Conservation (phyloP, 129 eudicot genomes). For the Solidago caesia region DNA sequence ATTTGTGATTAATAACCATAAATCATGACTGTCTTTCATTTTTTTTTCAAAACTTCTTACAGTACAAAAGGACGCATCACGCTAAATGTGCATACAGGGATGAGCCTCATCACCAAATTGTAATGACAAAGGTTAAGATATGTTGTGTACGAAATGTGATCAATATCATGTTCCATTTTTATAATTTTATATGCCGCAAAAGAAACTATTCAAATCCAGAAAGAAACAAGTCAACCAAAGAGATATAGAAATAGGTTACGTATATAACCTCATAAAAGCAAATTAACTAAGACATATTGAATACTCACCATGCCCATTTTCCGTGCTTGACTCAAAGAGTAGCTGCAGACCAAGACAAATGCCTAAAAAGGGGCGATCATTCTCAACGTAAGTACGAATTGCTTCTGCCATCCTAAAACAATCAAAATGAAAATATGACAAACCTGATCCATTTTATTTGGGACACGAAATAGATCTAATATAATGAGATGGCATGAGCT, state of each 20-base stretch:
- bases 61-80: background rate
- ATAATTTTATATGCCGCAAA: background rate
- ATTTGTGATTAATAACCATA: background rate
- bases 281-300: background rate
- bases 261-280: background rate
- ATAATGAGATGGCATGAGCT: background rate
- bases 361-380: slow-evolving; percentile 95
- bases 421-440: background rate
- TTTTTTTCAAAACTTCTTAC: background rate
- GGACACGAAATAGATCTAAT: background rate
- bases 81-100: background rate
- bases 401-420: slow-evolving; percentile 85
- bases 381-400: slow-evolving; percentile 70
- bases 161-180: slow-evolving; percentile 2
- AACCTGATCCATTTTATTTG: background rate
- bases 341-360: slow-evolving; percentile 96
- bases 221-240: background rate
- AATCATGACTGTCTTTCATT: background rate
- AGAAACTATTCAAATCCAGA: background rate
- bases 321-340: slow-evolving; percentile 92
- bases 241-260: background rate
- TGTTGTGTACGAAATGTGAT: background rate
- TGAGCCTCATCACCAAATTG: background rate
- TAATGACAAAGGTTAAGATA: background rate
- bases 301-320: slow-evolving; percentile 77